Conservation (phyloP, 345 rosid genomes). For the Clarkia xantiana region DNA sequence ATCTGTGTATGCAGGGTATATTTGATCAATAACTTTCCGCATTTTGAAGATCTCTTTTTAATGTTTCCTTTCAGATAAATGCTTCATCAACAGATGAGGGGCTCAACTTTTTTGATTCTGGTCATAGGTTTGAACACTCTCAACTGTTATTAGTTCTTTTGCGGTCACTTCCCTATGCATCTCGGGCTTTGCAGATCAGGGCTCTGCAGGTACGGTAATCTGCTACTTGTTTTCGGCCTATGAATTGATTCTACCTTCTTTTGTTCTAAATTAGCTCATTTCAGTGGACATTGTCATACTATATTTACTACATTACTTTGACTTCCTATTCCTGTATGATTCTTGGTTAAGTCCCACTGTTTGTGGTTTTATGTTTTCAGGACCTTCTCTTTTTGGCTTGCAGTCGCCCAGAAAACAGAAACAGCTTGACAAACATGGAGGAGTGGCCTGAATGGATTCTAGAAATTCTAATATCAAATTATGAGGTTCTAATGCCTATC, state of each 20-base stretch:
- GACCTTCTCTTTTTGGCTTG: slow-evolving; percentile 99
- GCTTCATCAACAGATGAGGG: slow-evolving; percentile 89
- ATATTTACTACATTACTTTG: background rate
- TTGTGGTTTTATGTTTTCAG: slow-evolving; percentile 49
- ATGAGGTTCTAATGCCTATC: slow-evolving; percentile 44
- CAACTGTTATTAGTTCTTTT: slow-evolving; percentile 83
- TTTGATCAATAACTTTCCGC: too few relatives aligned
- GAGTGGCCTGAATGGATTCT: slow-evolving; percentile 99
- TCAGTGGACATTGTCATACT: too few relatives aligned
- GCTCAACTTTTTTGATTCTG: slow-evolving; percentile 86
- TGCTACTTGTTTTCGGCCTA: background rate
- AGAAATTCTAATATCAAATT: slow-evolving; percentile 78
- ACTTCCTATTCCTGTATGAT: background rate
- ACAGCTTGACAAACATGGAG: slow-evolving; percentile 78
- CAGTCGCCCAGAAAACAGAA: slow-evolving; percentile 97
- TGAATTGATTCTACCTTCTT: background rate
- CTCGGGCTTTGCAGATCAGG: slow-evolving; percentile 65
- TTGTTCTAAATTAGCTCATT: too few relatives aligned
- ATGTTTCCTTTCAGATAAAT: slow-evolving; percentile 56
- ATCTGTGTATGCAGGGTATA: too few relatives aligned
- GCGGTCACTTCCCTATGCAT: slow-evolving; percentile 75
- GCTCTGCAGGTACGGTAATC: slow-evolving; percentile 67
- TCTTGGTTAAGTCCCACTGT: slow-evolving; percentile 26
- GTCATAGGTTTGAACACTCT: slow-evolving; percentile 84
- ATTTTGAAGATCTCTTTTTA: background rate